Percentiles rank a stretch among this genome's conserved stretches.
phyloP scores from a whole-genome alignment of 805 yeast genomes.

The Isabelozyma pseudorhagii region DNA sequence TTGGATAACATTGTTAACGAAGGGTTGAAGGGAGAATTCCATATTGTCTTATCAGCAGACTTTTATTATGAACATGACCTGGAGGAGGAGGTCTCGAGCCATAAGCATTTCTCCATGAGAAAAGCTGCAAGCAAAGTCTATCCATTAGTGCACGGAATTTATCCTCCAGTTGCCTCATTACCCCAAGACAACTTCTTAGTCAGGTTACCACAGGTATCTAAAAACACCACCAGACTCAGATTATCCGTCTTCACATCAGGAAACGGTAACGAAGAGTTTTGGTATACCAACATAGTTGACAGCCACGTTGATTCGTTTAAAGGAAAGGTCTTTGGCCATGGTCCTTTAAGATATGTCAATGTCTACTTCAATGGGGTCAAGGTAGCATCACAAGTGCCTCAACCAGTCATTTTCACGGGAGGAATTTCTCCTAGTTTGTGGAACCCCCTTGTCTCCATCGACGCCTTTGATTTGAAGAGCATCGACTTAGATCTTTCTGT shows the following conservation, averaged over 20 bases:
- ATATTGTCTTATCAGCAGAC: conserved; percentile 47
- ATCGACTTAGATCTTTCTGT: conserved; percentile 70
- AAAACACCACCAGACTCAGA: conserved; percentile 58
- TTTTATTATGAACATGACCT: conserved; percentile 39
- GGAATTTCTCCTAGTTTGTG: conserved; percentile 79
- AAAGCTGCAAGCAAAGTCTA: conserved; percentile 37
- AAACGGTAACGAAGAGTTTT: conserved; percentile 77
- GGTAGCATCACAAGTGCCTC: conserved; percentile 63
- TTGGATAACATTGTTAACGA: conserved; percentile 61
- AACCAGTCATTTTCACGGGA: conserved; percentile 75
- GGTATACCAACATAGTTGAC: conserved; percentile 68
- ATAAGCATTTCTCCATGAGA: conserved; percentile 20
- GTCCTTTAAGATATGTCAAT: conserved; percentile 68
- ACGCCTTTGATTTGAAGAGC: conserved; percentile 72
- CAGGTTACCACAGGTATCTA: conserved; percentile 43
- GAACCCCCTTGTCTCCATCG: conserved; percentile 73
- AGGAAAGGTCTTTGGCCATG: conserved; percentile 50
- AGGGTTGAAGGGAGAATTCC: conserved; percentile 58
- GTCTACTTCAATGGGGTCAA: conserved; percentile 58
- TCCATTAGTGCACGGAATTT: conserved; percentile 29
- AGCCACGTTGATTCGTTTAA: conserved; percentile 38
- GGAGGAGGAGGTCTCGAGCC: conserved; percentile 3
- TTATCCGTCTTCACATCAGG: conserved; percentile 68
- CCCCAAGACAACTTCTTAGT: conserved; percentile 39
- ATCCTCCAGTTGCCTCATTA: conserved; percentile 37